Percentiles rank a stretch among this genome's conserved stretches.
Evolutionary conservation across 306 rosid species (phyloP).

Genomic region (Vachellia pachyceras): DNA sequence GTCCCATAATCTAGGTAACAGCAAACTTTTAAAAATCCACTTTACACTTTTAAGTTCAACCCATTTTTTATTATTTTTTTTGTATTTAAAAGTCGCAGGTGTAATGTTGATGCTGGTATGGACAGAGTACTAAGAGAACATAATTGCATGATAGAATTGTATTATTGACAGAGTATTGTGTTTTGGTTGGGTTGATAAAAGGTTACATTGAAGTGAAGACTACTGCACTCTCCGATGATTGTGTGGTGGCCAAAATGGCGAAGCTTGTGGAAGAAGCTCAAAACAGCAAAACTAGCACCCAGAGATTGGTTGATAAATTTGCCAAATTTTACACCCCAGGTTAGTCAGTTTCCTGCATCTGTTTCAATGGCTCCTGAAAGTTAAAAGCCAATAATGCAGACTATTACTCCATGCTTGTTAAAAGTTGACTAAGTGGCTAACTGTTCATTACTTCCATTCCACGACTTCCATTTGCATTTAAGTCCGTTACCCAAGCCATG

Average conservation of each 20-base stretch:
- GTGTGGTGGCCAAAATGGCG: constrained; percentile 94
- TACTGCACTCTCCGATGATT: constrained; percentile 83
- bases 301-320: constrained; percentile 82
- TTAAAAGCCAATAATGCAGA: not conserved
- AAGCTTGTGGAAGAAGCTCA: constrained; percentile 97
- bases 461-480: constrained; percentile 2
- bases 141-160: not conserved
- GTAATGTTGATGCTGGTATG: not conserved
- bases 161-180: not conserved
- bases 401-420: not conserved
- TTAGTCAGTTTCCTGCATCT: constrained; percentile 35
- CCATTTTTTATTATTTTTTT: not conserved
- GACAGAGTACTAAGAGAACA: not conserved
- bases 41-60: not conserved
- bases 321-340: constrained; percentile 93
- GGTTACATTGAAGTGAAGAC: constrained; percentile 92
- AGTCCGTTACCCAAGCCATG: constrained; percentile 14
- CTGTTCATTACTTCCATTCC: constrained; percentile 4
- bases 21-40: too few species aligned
- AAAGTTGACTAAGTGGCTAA: not conserved
- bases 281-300: constrained; percentile 78
- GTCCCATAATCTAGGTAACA: not conserved
- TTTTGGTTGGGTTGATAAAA: constrained; percentile 40
- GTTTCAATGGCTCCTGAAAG: constrained; percentile 18
- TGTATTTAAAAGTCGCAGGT: not conserved